Evolutionary conservation across 352 stramenopile genomes (phyloP).

Genomic region (Pythium vanterpoolii): DNA sequence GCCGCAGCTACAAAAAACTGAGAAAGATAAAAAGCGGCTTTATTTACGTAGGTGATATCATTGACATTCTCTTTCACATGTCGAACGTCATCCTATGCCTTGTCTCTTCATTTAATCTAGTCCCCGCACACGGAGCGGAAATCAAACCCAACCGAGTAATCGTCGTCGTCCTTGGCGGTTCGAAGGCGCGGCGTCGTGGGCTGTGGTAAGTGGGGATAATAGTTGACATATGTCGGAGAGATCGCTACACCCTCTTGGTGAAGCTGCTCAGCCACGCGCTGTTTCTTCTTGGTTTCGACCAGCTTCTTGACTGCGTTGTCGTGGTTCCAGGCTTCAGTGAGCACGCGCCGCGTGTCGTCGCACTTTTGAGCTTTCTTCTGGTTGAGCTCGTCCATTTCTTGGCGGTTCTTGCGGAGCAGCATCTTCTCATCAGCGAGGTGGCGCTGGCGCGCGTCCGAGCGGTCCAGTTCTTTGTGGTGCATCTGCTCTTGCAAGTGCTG

Average conservation of each 20-base stretch:
- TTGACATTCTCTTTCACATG: neutral
- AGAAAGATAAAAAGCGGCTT: conserved; percentile 9
- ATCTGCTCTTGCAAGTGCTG: conserved; percentile 59
- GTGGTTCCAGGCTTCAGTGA: conserved; percentile 63
- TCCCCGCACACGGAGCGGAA: conserved; percentile 52
- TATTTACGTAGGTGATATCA: conserved; percentile 11
- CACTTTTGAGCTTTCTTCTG: conserved; percentile 52
- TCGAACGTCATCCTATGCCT: no score
- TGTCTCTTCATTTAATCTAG: conserved; percentile 1
- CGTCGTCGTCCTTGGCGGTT: conserved; percentile 20
- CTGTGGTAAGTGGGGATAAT: conserved; percentile 29
- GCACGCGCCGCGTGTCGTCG: conserved; percentile 47
- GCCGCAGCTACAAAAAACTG: neutral
- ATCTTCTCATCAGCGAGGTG: conserved; percentile 51
- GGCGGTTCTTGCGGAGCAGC: conserved; percentile 48
- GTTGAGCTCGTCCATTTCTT: conserved; percentile 59
- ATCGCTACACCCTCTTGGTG: conserved; percentile 28
- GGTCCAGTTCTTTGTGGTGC: conserved; percentile 44
- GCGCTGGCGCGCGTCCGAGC: conserved; percentile 32
- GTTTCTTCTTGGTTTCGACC: conserved; percentile 58
- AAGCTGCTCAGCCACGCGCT: conserved; percentile 49
- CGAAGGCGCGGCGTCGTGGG: conserved; percentile 22
- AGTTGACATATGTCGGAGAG: conserved; percentile 13
- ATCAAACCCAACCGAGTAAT: conserved; percentile 76
- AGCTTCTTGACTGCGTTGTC: conserved; percentile 65